Conservation (phyloP, 257 asterid genomes). For the Ilex aquifolium region DNA sequence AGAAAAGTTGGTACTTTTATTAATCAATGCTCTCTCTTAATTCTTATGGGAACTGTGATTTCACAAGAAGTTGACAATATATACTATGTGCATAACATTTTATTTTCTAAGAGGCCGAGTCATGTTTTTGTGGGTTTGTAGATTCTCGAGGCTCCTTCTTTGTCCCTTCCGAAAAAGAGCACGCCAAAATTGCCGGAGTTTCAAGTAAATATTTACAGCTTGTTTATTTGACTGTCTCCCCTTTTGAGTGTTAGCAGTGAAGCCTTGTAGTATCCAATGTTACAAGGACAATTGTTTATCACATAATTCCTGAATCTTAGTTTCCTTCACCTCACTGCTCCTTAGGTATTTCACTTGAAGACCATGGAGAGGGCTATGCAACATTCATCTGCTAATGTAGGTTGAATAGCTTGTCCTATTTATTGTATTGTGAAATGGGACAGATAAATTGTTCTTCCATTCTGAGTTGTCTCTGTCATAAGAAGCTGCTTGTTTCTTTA, state of each 20-base stretch:
- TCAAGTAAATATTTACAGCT: slow-evolving; percentile 38
- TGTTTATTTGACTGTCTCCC: neutral
- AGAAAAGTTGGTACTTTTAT: slow-evolving; percentile 52
- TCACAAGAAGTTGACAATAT: neutral
- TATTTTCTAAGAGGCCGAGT: neutral
- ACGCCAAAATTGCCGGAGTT: slow-evolving; percentile 34
- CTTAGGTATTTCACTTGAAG: slow-evolving; percentile 49
- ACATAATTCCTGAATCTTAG: slow-evolving; percentile 4
- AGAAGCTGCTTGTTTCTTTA: neutral
- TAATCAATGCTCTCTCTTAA: neutral
- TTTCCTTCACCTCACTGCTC: slow-evolving; percentile 2
- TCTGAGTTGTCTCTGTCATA: neutral
- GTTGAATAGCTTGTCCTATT: slow-evolving; percentile 5
- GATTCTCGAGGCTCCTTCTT: slow-evolving; percentile 35
- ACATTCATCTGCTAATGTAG: slow-evolving; percentile 46
- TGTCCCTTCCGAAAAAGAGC: slow-evolving; percentile 37
- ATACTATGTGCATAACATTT: neutral
- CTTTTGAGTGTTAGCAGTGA: neutral
- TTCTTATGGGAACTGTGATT: neutral
- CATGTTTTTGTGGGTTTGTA: slow-evolving; percentile 9
- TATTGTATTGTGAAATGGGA: neutral
- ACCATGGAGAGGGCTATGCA: slow-evolving; percentile 54
- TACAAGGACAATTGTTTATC: no score
- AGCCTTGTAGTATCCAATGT: neutral
- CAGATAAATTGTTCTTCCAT: slow-evolving; percentile 1